These are phyloP conservation scores for Trichoderma brevicompactum DNA, from an alignment of 2,329 filamentous ascomycete species.

Conservation along the genomic window DNA sequence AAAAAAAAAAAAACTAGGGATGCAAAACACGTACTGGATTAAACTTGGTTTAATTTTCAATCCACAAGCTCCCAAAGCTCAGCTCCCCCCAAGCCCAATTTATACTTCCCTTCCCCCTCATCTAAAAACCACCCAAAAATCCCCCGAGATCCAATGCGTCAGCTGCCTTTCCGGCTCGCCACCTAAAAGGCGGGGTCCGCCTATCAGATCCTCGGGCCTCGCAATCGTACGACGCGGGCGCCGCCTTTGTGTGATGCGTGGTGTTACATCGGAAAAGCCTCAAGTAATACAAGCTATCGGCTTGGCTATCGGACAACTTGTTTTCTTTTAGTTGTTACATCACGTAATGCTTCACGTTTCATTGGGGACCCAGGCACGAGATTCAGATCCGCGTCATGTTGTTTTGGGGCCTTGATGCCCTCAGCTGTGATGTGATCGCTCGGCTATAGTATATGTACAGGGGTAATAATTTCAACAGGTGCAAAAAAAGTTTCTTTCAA, in stretches of 20 bases:
- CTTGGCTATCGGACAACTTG: too few species aligned
- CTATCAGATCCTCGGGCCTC: not conserved
- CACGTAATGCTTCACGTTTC: too few species aligned
- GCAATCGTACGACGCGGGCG: slow-evolving; percentile 8
- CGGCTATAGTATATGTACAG: too few species aligned
- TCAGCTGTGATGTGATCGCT: too few species aligned
- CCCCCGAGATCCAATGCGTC: slow-evolving; percentile 12
- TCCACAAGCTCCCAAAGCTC: too few species aligned
- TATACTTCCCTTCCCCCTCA: not conserved
- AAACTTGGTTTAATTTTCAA: too few species aligned
- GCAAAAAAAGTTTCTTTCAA: not conserved
- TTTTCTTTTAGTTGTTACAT: too few species aligned
- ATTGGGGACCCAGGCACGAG: too few species aligned
- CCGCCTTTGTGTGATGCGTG: not conserved
- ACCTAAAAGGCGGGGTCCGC: slow-evolving; percentile 19
- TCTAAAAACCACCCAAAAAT: not conserved
- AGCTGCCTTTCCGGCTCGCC: not conserved
- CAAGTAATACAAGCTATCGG: not conserved
- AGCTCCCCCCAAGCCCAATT: not conserved
- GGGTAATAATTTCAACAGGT: not conserved
- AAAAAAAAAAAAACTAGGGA: too few species aligned
- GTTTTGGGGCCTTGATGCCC: too few species aligned
- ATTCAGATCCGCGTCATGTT: too few species aligned
- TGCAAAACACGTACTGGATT: too few species aligned
- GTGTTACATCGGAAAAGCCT: not conserved